These are phyloP conservation scores for Decorospora gaudefroyi DNA, from an alignment of 2,329 filamentous ascomycete species.

Conservation along the genomic window DNA sequence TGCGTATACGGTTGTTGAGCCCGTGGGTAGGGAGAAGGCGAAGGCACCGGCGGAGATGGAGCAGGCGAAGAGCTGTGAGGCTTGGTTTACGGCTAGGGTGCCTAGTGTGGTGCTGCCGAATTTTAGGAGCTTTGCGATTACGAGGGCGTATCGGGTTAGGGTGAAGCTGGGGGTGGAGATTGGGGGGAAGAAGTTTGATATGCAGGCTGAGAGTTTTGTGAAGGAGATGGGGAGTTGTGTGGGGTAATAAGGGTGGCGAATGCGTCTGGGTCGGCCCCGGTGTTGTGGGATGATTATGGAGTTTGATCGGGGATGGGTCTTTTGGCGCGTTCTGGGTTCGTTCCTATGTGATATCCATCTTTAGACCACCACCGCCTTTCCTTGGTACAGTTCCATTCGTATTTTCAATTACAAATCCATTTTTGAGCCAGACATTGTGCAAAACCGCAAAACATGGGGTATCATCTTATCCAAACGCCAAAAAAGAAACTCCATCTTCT, in stretches of 20 bases:
- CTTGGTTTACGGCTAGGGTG: constrained; percentile 28
- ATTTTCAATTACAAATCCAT: too few relatives aligned
- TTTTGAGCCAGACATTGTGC: not conserved
- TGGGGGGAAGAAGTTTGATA: constrained; percentile 29
- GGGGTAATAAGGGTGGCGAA: too few relatives aligned
- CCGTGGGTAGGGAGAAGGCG: not conserved
- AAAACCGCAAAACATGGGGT: constrained; percentile 5
- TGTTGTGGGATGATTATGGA: too few relatives aligned
- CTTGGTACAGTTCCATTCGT: too few relatives aligned
- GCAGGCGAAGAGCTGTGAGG: constrained; percentile 19
- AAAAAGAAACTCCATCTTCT: too few relatives aligned
- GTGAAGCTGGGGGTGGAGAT: constrained; percentile 20
- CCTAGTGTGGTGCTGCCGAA: constrained; percentile 28
- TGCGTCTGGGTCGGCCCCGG: too few relatives aligned
- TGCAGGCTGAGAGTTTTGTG: too few relatives aligned
- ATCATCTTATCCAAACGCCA: constrained; percentile 21
- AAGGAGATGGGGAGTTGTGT: too few relatives aligned
- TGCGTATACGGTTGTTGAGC: not conserved
- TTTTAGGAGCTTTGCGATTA: constrained; percentile 33
- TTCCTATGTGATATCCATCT: too few relatives aligned
- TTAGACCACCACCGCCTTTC: too few relatives aligned
- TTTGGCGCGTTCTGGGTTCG: too few relatives aligned
- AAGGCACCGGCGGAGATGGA: constrained; percentile 16
- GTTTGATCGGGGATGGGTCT: too few relatives aligned
- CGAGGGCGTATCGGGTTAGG: constrained; percentile 28